phyloP scores from a whole-genome alignment of 2,329 filamentous ascomycete genomes.

The Claviceps quebecensis region DNA sequence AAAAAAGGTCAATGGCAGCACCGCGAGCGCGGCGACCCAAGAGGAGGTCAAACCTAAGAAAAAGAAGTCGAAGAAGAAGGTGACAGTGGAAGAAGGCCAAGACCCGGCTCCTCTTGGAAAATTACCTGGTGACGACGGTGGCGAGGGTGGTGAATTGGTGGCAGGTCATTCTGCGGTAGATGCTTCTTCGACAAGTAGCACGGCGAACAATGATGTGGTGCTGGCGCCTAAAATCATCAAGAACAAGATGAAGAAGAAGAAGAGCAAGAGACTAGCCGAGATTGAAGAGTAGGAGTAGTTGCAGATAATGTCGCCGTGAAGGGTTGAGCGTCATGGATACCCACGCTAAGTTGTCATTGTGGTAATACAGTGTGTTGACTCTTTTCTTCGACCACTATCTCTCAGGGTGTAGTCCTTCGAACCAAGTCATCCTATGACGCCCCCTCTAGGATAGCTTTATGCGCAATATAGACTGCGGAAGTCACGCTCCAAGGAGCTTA shows the following conservation, averaged over 20 bases:
- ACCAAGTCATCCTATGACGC: no score
- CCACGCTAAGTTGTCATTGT: neutral
- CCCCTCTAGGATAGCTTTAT: no score
- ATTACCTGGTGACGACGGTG: neutral
- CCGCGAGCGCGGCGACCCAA: conserved; percentile 9
- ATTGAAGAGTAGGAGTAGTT: conserved; percentile 11
- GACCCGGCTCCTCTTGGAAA: neutral
- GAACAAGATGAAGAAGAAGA: conserved; percentile 34
- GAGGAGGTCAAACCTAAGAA: conserved; percentile 31
- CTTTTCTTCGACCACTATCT: no score
- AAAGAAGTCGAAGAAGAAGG: conserved; percentile 25
- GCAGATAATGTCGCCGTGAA: neutral
- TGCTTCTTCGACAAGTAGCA: neutral
- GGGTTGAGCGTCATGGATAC: neutral
- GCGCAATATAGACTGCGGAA: no score
- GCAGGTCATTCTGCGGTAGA: neutral
- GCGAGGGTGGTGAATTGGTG: no score
- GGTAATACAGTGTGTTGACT: neutral
- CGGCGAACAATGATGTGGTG: conserved; percentile 8
- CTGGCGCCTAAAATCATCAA: conserved; percentile 24
- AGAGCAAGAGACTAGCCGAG: conserved; percentile 23
- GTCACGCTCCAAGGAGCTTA: no score
- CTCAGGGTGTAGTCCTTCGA: no score
- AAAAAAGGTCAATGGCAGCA: neutral
- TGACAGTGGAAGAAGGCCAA: neutral